Conservation (phyloP, 148 eudicot genomes). For the Selenicereus undatus region DNA sequence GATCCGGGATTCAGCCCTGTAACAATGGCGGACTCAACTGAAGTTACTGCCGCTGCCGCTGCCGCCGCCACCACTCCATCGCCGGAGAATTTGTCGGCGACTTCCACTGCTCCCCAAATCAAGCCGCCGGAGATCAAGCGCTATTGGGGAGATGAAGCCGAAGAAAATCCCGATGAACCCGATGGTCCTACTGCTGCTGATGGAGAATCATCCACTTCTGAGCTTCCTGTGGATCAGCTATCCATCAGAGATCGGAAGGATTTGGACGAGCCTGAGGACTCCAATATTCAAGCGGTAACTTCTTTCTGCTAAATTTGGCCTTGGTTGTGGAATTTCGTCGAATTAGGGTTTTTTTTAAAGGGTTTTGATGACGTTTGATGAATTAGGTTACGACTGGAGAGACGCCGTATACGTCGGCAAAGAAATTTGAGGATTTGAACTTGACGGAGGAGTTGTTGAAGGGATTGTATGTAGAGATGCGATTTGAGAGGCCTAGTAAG, state of each 20-base stretch:
- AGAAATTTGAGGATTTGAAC: conserved; percentile 73
- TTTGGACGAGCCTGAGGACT: conserved; percentile 66
- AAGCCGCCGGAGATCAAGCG: conserved; percentile 28
- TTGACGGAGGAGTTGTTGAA: conserved; percentile 66
- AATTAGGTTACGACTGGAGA: conserved; percentile 62
- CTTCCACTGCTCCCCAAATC: conserved; percentile 17
- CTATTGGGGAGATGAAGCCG: conserved; percentile 56
- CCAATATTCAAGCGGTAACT: conserved; percentile 61
- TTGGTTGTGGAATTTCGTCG: conserved; percentile 22
- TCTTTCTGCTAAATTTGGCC: not conserved
- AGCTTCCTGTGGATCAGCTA: conserved; percentile 21
- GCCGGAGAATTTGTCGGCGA: not conserved
- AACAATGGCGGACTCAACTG: conserved; percentile 33
- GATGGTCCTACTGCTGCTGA: conserved; percentile 11
- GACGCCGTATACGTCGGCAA: conserved; percentile 74
- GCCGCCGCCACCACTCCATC: not conserved
- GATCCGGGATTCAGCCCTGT: not conserved
- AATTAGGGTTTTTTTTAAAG: conserved; percentile 3
- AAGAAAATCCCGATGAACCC: conserved; percentile 32
- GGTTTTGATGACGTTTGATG: conserved; percentile 8
- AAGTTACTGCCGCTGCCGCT: not conserved
- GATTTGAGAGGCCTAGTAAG: conserved; percentile 88
- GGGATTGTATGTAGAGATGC: conserved; percentile 87
- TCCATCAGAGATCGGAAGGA: conserved; percentile 21
- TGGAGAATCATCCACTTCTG: not conserved